phyloP scores from a whole-genome alignment of 148 eudicot genomes.

The Silene latifolia region DNA sequence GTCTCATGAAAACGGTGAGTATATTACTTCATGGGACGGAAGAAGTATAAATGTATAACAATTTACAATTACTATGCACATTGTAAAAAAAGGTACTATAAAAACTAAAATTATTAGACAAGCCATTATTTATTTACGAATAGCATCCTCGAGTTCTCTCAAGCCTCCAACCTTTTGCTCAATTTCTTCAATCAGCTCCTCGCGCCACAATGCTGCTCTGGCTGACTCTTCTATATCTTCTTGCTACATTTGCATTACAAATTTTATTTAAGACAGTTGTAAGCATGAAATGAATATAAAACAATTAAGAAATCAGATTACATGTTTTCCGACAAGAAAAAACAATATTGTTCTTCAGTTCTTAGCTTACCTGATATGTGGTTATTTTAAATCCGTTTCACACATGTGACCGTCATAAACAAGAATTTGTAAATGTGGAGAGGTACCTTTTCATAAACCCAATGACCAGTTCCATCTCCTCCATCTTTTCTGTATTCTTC shows the following conservation, averaged over 20 bases:
- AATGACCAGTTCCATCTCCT: conserved; percentile 85
- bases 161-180: conserved; percentile 76
- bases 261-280: too few species aligned
- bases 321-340: too few species aligned
- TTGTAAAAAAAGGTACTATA: neutral
- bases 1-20: too few species aligned
- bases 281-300: too few species aligned
- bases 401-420: neutral
- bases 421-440: neutral
- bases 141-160: conserved; percentile 69
- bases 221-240: conserved; percentile 72
- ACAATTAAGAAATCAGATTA: too few species aligned
- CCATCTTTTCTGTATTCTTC: conserved; percentile 71
- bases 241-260: conserved; percentile 42
- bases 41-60: neutral
- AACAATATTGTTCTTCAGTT: too few species aligned
- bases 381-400: too few species aligned
- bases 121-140: conserved; percentile 43
- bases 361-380: too few species aligned
- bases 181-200: conserved; percentile 80
- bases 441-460: conserved; percentile 78
- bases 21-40: too few species aligned
- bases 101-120: conserved; percentile 29
- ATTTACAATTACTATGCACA: neutral
- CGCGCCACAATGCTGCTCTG: conserved; percentile 68